phyloP scores from a whole-genome alignment of 1,139 yeast genomes.

The Debaryomyces psychrophilus region DNA sequence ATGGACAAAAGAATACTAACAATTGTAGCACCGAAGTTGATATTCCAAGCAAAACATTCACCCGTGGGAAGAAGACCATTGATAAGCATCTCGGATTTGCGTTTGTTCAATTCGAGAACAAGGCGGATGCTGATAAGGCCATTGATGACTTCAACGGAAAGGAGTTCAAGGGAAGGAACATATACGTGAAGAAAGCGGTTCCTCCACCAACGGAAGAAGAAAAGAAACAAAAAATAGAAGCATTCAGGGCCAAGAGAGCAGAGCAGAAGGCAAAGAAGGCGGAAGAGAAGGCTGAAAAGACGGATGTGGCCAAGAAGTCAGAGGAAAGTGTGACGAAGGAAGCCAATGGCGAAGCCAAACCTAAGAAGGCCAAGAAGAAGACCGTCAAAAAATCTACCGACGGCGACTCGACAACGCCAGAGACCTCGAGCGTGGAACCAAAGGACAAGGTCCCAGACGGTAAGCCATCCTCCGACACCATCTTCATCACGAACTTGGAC shows the following conservation, averaged over 20 bases:
- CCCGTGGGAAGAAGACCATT: conserved; percentile 35
- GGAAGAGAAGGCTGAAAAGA: conserved; percentile 23
- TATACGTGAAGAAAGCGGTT: conserved; percentile 53
- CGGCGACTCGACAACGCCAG: conserved; percentile 14
- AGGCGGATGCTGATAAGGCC: conserved; percentile 52
- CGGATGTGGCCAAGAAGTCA: conserved; percentile 17
- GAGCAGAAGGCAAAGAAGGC: conserved; percentile 30
- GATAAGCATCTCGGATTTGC: conserved; percentile 56
- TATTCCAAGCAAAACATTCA: conserved; percentile 43
- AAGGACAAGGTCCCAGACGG: conserved; percentile 51
- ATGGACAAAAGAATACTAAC: conserved; percentile 13
- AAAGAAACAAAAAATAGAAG: conserved; percentile 42
- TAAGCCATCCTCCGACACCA: conserved; percentile 54
- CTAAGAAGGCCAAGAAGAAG: conserved; percentile 13
- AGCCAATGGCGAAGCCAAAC: conserved; percentile 15
- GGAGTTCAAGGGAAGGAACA: conserved; percentile 49
- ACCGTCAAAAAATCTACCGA: conserved; percentile 13
- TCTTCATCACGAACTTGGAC: conserved; percentile 62
- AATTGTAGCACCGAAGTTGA: conserved; percentile 35
- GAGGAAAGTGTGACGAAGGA: conserved; percentile 15
- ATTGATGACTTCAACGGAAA: conserved; percentile 47
- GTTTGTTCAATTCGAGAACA: conserved; percentile 53
- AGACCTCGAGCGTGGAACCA: conserved; percentile 14
- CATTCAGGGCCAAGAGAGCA: conserved; percentile 39
- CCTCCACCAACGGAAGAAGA: conserved; percentile 57